Base-by-base conservation (phyloP, 1,284 basidiomycete species). In the Trametes versicolor region DNA sequence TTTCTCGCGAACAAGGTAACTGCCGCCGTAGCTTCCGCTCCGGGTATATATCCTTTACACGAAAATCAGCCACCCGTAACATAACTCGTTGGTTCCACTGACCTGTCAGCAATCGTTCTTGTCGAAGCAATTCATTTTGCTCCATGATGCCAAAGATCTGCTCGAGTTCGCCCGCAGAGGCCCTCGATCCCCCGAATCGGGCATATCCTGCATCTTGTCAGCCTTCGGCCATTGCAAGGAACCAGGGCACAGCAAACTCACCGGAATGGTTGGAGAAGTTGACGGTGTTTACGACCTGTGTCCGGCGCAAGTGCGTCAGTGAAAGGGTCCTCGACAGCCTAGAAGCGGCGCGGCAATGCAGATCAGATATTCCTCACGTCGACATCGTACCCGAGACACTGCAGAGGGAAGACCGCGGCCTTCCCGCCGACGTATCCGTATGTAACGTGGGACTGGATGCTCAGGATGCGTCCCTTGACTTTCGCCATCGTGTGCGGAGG, bases 351-450 rank as follows among this genome's bases (percentile, higher is more conserved):
- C 29, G 27, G 52, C 15, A 10, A 25, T 17, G 41, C 17, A 41
- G 50, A 47, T 62, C 64, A 51, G 50, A 58, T 51, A 58, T 63
- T 58, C 45, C 84, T 87, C 87, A 95, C 95, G 81, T 99, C 97
- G 47, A 99, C 96, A 71, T 99, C 96, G 80, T 94, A 99, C 27
- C 96, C 97, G 50, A 99, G 86, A 65, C 95, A 91, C 78, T 99
- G 97, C 17, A 99, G 85, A 0, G 97, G 97, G 75, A 99, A 98
- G 0, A 95, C 92, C 0, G 97, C 97, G 2, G 97, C 95, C 85
- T 97, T 96, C 72, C 87, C 87, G 73, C 97, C 97, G n/a, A 98
- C 97, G 75, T 97, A 99, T 62, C 97, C 97, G 70, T 91, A 95
- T 2, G 93, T 89, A 63, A 99, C 97, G 73, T 99, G 97, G 0